Conservation (phyloP, 2,329 filamentous ascomycete species). For the Cucurbitaria berberidis region DNA sequence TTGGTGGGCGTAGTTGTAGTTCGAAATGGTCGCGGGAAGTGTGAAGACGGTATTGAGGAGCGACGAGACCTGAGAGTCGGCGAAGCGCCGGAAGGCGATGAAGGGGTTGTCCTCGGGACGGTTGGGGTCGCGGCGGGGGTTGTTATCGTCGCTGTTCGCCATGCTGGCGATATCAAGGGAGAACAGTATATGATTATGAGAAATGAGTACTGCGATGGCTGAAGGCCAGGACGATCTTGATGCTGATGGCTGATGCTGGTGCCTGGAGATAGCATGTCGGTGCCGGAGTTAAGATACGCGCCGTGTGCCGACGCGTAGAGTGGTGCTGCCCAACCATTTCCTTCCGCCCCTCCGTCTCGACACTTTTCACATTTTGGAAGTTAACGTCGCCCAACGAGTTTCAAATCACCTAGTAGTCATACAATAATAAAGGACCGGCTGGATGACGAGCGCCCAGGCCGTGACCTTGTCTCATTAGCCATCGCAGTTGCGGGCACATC, state of each 20-base stretch:
- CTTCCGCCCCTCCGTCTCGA: constrained; percentile 1
- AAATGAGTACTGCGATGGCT: constrained; percentile 5
- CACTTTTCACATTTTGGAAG: neutral
- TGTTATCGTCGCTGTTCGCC: constrained; percentile 28
- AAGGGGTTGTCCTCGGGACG: constrained; percentile 58
- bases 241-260: constrained; percentile 7
- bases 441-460: too few relatives aligned
- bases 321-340: constrained; percentile 9
- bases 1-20: constrained; percentile 37
- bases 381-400: neutral
- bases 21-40: constrained; percentile 40
- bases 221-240: constrained; percentile 9
- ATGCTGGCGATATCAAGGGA: constrained; percentile 19
- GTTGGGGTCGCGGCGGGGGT: constrained; percentile 19
- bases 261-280: constrained; percentile 13
- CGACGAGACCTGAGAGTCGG: constrained; percentile 63
- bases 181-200: constrained; percentile 8
- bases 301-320: constrained; percentile 8
- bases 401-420: neutral
- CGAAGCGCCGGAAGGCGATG: constrained; percentile 65
- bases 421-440: too few relatives aligned
- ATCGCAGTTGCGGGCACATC: neutral
- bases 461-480: neutral
- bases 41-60: constrained; percentile 61
- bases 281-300: constrained; percentile 15